A percentile compares a stretch with the other conserved stretches of the same genome.
Evolutionary conservation across 306 rosid genomes (phyloP).

Genomic region (Sphenostylis stenocarpa): DNA sequence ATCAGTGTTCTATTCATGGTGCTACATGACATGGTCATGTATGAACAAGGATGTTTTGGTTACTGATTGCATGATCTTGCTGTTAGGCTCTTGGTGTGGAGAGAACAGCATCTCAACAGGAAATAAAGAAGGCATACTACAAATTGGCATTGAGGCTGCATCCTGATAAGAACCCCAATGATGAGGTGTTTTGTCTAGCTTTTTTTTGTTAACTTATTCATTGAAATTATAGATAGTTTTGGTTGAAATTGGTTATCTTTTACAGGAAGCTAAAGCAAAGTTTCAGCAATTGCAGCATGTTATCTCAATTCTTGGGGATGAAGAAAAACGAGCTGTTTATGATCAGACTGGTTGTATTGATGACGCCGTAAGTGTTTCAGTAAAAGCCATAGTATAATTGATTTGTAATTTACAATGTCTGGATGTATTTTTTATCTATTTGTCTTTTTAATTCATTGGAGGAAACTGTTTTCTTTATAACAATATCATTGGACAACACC

Average conservation of each 20-base stretch:
- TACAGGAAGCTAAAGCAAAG: conserved; percentile 76
- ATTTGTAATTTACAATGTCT: not conserved
- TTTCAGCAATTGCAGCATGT: conserved; percentile 83
- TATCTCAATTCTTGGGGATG: conserved; percentile 76
- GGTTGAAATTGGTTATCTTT: not conserved
- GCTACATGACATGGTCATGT: not conserved
- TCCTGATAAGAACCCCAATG: conserved; percentile 88
- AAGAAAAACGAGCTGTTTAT: conserved; percentile 69
- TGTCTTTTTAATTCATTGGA: not conserved
- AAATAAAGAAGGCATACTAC: conserved; percentile 89
- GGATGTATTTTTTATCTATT: not conserved
- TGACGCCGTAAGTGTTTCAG: conserved; percentile 59
- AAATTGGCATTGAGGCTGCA: conserved; percentile 86
- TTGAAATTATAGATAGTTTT: not conserved
- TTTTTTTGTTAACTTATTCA: not conserved
- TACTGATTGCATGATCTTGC: conserved; percentile 1
- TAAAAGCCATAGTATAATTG: not conserved
- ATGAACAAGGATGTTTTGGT: conserved; percentile 6
- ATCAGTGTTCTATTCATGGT: not conserved
- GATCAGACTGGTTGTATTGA: conserved; percentile 75
- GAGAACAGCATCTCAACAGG: conserved; percentile 82
- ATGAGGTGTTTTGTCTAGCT: conserved; percentile 53
- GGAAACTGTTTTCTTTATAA: not conserved
- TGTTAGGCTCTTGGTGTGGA: conserved; percentile 53
- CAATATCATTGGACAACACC: not conserved